Conservation (phyloP, 768 basidiomycete species). For the Rubroboletus pulcherrimus region DNA sequence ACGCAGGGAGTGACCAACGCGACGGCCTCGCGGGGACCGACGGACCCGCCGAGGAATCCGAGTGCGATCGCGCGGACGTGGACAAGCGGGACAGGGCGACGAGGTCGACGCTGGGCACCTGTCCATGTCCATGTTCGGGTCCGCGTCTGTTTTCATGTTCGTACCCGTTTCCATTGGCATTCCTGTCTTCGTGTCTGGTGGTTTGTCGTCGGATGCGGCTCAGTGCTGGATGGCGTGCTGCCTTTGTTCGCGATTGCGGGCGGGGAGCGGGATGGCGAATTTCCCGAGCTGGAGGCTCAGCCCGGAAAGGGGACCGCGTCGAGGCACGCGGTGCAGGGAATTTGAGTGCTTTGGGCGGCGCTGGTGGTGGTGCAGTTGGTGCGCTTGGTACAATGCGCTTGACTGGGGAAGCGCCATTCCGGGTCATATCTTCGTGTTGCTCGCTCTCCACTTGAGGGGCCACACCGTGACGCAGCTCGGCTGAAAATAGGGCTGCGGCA, state of each 20-base stretch:
- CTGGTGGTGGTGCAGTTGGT: neutral
- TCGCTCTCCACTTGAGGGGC: neutral
- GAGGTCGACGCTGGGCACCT: conserved; percentile 24
- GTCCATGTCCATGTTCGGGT: neutral
- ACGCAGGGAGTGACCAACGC: conserved; percentile 21
- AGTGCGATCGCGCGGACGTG: conserved; percentile 8
- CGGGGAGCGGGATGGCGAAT: neutral
- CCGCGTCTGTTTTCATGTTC: neutral
- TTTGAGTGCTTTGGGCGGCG: conserved; percentile 1
- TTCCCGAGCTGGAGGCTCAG: neutral
- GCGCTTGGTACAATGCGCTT: neutral
- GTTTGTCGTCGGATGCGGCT: conserved; percentile 18
- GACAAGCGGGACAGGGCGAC: conserved; percentile 13
- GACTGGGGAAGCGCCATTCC: neutral
- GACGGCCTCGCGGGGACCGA: neutral
- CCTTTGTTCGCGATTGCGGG: neutral
- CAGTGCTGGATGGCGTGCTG: conserved; percentile 8
- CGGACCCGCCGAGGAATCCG: conserved; percentile 3
- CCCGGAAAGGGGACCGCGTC: conserved; percentile 20
- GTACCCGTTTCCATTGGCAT: neutral
- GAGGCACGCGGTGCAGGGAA: conserved; percentile 18
- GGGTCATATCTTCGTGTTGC: neutral
- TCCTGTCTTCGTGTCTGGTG: neutral
- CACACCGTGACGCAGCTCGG: neutral
- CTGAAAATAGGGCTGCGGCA: neutral